These are phyloP conservation scores for Moesziomyces sp. DNA, from an alignment of 1,284 basidiomycete genomes.

Conservation along the genomic window DNA sequence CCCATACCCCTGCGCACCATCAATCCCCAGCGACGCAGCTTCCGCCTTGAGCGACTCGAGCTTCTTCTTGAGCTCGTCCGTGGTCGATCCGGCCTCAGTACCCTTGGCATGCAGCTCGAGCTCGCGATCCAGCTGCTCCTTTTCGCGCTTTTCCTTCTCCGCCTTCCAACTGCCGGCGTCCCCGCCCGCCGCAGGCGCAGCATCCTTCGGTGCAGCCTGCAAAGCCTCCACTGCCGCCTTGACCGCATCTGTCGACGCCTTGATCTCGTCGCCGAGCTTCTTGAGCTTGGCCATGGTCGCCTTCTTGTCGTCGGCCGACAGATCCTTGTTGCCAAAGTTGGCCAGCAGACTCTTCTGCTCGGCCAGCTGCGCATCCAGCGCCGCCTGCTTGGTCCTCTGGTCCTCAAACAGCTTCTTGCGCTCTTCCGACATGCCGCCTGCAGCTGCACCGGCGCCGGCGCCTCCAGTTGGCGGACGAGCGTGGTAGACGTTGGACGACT, in stretches of 20 bases:
- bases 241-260: constrained; percentile 69
- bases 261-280: constrained; percentile 84
- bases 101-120: constrained; percentile 68
- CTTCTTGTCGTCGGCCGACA: constrained; percentile 80
- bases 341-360: constrained; percentile 90
- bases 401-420: constrained; percentile 69
- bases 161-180: constrained; percentile 70
- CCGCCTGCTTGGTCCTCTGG: constrained; percentile 75
- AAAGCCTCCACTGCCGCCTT: constrained; percentile 65
- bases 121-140: constrained; percentile 78
- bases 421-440: constrained; percentile 42
- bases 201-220: constrained; percentile 57
- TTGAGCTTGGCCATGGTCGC: constrained; percentile 80
- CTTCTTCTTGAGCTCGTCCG: constrained; percentile 80
- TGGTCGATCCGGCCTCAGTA: constrained; percentile 71
- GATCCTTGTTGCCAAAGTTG: constrained; percentile 74
- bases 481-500: constrained; percentile 60
- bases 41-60: constrained; percentile 84
- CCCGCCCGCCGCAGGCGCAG: constrained; percentile 15
- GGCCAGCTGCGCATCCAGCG: constrained; percentile 83
- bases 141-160: constrained; percentile 77
- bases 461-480: constrained; percentile 41
- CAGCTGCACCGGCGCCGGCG: constrained; percentile 11
- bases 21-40: constrained; percentile 84
- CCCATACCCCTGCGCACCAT: constrained; percentile 66